A percentile compares a stretch with the other conserved stretches of the same genome.
phyloP scores from a whole-genome alignment of 495 filamentous ascomycete species.

The Hypoxylon subgilvum region DNA sequence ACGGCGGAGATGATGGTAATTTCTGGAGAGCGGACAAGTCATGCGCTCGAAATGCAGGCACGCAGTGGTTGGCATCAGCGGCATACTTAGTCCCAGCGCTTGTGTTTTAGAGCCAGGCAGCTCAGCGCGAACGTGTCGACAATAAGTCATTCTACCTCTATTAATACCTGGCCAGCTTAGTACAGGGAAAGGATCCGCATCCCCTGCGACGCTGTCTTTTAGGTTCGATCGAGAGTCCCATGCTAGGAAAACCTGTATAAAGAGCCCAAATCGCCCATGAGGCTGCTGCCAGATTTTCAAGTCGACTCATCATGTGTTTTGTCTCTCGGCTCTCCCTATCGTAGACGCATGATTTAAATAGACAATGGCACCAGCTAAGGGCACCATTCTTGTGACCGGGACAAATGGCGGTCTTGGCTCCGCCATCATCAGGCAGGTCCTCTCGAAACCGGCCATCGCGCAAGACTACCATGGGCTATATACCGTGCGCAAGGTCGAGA shows the following conservation, averaged over 20 bases:
- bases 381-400: conserved; percentile 63
- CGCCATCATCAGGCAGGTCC: conserved; percentile 56
- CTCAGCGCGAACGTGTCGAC: neutral
- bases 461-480: conserved; percentile 49
- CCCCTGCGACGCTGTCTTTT: neutral
- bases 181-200: neutral
- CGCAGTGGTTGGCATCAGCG: too few species aligned
- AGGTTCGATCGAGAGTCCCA: neutral
- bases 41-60: neutral
- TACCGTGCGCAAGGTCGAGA: conserved; percentile 49
- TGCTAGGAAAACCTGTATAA: neutral
- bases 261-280: neutral
- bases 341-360: neutral
- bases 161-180: too few species aligned
- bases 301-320: too few species aligned
- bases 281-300: too few species aligned
- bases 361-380: conserved; percentile 35
- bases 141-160: too few species aligned
- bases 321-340: neutral
- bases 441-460: conserved; percentile 42
- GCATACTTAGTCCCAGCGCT: too few species aligned
- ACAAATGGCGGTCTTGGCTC: conserved; percentile 56
- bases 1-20: neutral
- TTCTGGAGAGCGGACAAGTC: conserved; percentile 3
- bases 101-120: neutral